These are phyloP conservation scores for Aegilops tauschii DNA, from an alignment of 176 grass and related monocot genomes.

Conservation along the genomic window DNA sequence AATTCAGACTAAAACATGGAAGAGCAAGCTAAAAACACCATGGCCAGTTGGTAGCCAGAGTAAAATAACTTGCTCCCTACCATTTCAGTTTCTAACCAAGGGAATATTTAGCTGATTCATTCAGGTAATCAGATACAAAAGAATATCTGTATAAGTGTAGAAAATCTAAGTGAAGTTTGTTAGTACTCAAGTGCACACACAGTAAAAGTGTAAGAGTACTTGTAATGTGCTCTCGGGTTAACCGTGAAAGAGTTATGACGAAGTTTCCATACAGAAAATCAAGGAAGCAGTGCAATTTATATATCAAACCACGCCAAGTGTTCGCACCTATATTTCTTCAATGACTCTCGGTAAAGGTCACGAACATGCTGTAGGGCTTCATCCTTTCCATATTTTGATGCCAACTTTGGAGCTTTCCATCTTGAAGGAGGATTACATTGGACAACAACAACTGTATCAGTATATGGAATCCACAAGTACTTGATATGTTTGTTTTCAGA, in stretches of 20 bases:
- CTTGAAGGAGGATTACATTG: conserved; percentile 80
- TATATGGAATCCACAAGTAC: conserved; percentile 88
- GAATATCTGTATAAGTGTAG: background rate
- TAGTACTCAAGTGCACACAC: background rate
- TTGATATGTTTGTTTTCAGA: conserved; percentile 86
- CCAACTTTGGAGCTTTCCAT: conserved; percentile 68
- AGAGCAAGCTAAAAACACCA: background rate
- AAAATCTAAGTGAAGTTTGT: conserved; percentile 7
- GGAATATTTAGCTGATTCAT: conserved; percentile 33
- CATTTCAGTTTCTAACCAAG: background rate
- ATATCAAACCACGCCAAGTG: conserved; percentile 18
- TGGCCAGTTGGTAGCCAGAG: background rate
- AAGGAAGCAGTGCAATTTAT: background rate
- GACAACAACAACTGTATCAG: conserved; percentile 70
- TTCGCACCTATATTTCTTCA: conserved; percentile 63
- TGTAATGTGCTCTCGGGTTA: background rate
- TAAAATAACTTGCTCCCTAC: background rate
- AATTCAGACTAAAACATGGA: background rate
- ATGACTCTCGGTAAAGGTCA: conserved; percentile 72
- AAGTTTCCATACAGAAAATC: background rate
- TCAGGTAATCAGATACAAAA: conserved; percentile 1
- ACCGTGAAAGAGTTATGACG: background rate
- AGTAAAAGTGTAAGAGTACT: background rate
- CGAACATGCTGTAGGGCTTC: conserved; percentile 76
- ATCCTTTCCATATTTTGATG: conserved; percentile 71